These are phyloP conservation scores for Senecio squalidus DNA, from an alignment of 140 eudicot species.

Conservation along the genomic window DNA sequence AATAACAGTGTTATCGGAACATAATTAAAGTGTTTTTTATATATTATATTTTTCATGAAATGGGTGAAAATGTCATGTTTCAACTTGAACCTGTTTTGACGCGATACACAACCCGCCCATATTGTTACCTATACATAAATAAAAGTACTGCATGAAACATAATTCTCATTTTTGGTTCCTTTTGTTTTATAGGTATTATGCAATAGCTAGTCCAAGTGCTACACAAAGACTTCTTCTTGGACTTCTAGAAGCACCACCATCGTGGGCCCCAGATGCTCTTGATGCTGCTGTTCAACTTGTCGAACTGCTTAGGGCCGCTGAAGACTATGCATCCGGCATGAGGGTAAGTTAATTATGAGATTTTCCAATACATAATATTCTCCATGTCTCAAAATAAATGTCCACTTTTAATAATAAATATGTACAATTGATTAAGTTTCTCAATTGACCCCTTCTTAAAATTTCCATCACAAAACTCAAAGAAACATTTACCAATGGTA, in stretches of 20 bases:
- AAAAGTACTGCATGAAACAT: neutral
- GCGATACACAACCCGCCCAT: too few relatives aligned
- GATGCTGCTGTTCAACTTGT: constrained; percentile 99
- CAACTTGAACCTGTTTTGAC: too few relatives aligned
- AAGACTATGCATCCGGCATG: constrained; percentile 97
- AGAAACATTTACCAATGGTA: too few relatives aligned
- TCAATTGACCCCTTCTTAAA: too few relatives aligned
- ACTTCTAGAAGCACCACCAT: constrained; percentile 97
- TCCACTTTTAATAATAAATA: too few relatives aligned
- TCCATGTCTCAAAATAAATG: neutral
- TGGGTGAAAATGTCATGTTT: too few relatives aligned
- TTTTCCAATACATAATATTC: neutral
- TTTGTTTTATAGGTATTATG: constrained; percentile 92
- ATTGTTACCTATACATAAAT: too few relatives aligned
- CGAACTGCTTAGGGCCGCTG: constrained; percentile 96
- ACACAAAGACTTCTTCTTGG: constrained; percentile 97
- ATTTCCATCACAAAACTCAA: too few relatives aligned
- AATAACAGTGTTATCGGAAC: too few relatives aligned
- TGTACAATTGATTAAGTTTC: too few relatives aligned
- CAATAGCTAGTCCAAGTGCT: constrained; percentile 98
- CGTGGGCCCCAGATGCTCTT: constrained; percentile 99
- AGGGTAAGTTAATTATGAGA: constrained; percentile 46
- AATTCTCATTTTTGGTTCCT: constrained; percentile 16
- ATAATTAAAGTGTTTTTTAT: too few relatives aligned
- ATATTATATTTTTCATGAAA: too few relatives aligned